Percentiles rank a stretch among this genome's conserved stretches.
Evolutionary conservation across 148 eudicot species (phyloP).

Genomic region (Camellia granthamiana): DNA sequence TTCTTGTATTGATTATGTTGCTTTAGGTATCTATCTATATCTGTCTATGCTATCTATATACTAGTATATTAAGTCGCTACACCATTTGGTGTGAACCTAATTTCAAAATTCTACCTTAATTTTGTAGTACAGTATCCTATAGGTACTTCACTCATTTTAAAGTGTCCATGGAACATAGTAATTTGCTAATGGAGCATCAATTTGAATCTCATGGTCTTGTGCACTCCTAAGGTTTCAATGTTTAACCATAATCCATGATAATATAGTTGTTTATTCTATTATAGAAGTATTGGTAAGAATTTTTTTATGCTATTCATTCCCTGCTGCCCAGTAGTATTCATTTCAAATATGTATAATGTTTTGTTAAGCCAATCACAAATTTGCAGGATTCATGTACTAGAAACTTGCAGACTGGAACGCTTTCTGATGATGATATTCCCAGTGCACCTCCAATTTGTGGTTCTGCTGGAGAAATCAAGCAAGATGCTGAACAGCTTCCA

Average conservation of each 20-base stretch:
- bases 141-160: not conserved
- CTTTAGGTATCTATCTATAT: not conserved
- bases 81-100: no score
- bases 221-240: not conserved
- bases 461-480: conserved; percentile 37
- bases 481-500: conserved; percentile 18
- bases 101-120: not conserved
- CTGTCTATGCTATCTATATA: no score
- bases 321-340: not conserved
- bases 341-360: conserved; percentile 2
- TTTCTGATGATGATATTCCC: conserved; percentile 50
- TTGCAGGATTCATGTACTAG: conserved; percentile 20
- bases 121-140: not conserved
- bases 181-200: not conserved
- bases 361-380: not conserved
- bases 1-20: not conserved
- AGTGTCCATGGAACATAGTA: not conserved
- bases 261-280: not conserved
- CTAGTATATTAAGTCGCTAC: no score
- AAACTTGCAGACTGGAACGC: conserved; percentile 27
- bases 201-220: not conserved
- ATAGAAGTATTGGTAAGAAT: not conserved
- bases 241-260: not conserved
- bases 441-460: conserved; percentile 80
- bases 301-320: not conserved